phyloP scores from a whole-genome alignment of 2,329 filamentous ascomycete genomes.

The Pseudogymnoascus sp. region DNA sequence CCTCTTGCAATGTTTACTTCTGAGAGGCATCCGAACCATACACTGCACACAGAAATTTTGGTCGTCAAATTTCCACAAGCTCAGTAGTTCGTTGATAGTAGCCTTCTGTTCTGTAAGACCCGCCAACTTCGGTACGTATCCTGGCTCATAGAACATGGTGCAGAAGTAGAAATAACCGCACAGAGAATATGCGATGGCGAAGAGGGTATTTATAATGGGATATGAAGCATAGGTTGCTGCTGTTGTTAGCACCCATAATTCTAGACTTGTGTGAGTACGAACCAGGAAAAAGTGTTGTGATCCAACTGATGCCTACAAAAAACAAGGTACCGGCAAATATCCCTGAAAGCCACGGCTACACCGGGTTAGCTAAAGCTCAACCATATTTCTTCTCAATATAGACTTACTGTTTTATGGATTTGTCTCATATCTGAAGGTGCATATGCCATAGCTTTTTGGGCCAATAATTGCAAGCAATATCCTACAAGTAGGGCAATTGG shows the following conservation, averaged over 20 bases:
- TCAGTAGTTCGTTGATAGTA: slow-evolving; percentile 79
- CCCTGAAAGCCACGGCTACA: slow-evolving; percentile 82
- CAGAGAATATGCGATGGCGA: slow-evolving; percentile 54
- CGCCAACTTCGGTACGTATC: slow-evolving; percentile 83
- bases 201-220: slow-evolving; percentile 71
- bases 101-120: slow-evolving; percentile 85
- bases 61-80: slow-evolving; percentile 84
- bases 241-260: not conserved
- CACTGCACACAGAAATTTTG: slow-evolving; percentile 88
- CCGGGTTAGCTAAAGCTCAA: slow-evolving; percentile 10
- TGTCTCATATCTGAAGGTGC: slow-evolving; percentile 82
- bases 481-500: slow-evolving; percentile 59
- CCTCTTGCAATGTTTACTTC: slow-evolving; percentile 91
- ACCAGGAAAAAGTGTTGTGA: slow-evolving; percentile 67
- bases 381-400: not conserved
- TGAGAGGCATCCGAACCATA: slow-evolving; percentile 85
- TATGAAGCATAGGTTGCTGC: slow-evolving; percentile 56
- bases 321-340: slow-evolving; percentile 87
- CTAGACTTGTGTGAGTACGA: slow-evolving; percentile 25
- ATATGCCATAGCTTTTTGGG: slow-evolving; percentile 69
- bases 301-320: slow-evolving; percentile 68
- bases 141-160: slow-evolving; percentile 82
- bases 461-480: slow-evolving; percentile 68
- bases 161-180: slow-evolving; percentile 81
- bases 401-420: slow-evolving; percentile 75